A percentile compares a stretch with the other conserved stretches of the same genome.
These are phyloP conservation scores for Hyaloscypha hepaticicola DNA, from an alignment of 495 filamentous ascomycete species.

Conservation along the genomic window DNA sequence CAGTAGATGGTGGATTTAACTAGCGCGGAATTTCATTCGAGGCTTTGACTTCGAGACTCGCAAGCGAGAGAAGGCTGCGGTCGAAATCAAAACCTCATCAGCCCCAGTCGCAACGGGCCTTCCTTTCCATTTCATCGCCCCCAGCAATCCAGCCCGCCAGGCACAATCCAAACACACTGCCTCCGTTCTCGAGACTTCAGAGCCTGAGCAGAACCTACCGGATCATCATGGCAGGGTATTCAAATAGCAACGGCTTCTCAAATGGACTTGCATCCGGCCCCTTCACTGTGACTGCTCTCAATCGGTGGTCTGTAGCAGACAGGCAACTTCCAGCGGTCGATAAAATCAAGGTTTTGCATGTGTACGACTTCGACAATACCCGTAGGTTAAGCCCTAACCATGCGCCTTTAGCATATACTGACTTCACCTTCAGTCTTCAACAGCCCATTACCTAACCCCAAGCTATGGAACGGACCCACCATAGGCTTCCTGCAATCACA, in stretches of 20 bases:
- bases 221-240: slow-evolving; percentile 19
- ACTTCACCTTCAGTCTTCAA: slow-evolving; percentile 66
- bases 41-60: neutral
- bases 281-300: slow-evolving; percentile 69
- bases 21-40: neutral
- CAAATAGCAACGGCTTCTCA: slow-evolving; percentile 8
- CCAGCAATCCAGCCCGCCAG: neutral
- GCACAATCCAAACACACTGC: slow-evolving; percentile 11
- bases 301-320: slow-evolving; percentile 76
- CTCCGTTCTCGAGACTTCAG: slow-evolving; percentile 16
- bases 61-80: slow-evolving; percentile 8
- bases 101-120: neutral
- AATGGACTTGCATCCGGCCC: slow-evolving; percentile 28
- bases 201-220: slow-evolving; percentile 16
- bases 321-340: slow-evolving; percentile 71
- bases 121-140: neutral
- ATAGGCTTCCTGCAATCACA: slow-evolving; percentile 72
- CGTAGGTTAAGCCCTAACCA: slow-evolving; percentile 49
- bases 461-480: slow-evolving; percentile 78
- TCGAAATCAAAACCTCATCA: neutral
- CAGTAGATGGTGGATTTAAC: neutral
- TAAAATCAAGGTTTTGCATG: slow-evolving; percentile 75
- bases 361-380: slow-evolving; percentile 99
- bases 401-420: neutral
- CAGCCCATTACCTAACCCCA: slow-evolving; percentile 83